A percentile compares a stretch with the other conserved stretches of the same genome.
Evolutionary conservation across 306 rosid species (phyloP).

Genomic region (Echinosophora koreensis): DNA sequence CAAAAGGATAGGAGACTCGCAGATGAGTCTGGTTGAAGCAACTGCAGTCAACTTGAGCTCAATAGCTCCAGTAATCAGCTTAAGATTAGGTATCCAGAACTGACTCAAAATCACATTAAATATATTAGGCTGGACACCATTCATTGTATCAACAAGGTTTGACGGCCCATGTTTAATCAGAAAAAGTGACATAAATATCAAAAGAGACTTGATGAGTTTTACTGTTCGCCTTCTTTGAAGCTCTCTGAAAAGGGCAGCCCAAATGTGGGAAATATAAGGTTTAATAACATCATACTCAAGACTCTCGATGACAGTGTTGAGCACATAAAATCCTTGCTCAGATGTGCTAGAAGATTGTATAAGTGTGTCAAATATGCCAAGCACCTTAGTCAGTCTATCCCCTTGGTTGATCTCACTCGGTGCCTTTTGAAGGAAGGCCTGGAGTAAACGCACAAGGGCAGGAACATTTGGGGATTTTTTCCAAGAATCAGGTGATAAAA

Average conservation of each 20-base stretch:
- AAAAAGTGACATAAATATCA: slow-evolving; percentile 88
- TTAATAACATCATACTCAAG: slow-evolving; percentile 73
- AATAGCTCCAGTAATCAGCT: slow-evolving; percentile 71
- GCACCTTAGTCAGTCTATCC: slow-evolving; percentile 81
- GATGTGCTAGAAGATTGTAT: slow-evolving; percentile 70
- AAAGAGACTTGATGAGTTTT: slow-evolving; percentile 74
- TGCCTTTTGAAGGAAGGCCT: slow-evolving; percentile 97
- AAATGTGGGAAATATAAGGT: slow-evolving; percentile 70
- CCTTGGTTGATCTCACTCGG: slow-evolving; percentile 84
- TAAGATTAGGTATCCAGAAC: slow-evolving; percentile 92
- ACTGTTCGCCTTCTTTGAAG: slow-evolving; percentile 71
- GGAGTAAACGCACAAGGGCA: slow-evolving; percentile 96
- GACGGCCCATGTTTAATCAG: slow-evolving; percentile 77
- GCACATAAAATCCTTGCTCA: slow-evolving; percentile 96
- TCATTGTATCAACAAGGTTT: slow-evolving; percentile 73
- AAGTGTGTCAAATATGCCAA: slow-evolving; percentile 85
- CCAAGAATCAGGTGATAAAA: slow-evolving; percentile 92
- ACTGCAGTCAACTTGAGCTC: slow-evolving; percentile 91
- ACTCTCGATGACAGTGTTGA: slow-evolving; percentile 90
- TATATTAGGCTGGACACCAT: slow-evolving; percentile 70
- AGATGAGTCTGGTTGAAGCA: slow-evolving; percentile 86
- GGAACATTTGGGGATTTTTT: slow-evolving; percentile 87
- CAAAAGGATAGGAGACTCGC: slow-evolving; percentile 78
- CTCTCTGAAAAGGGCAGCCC: slow-evolving; percentile 86
- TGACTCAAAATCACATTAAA: slow-evolving; percentile 74